Evolutionary conservation across 1,139 yeast genomes (phyloP), one percentile per base, ranked within the genome.

Genomic region (Scheffersomyces quercinus): DNA sequence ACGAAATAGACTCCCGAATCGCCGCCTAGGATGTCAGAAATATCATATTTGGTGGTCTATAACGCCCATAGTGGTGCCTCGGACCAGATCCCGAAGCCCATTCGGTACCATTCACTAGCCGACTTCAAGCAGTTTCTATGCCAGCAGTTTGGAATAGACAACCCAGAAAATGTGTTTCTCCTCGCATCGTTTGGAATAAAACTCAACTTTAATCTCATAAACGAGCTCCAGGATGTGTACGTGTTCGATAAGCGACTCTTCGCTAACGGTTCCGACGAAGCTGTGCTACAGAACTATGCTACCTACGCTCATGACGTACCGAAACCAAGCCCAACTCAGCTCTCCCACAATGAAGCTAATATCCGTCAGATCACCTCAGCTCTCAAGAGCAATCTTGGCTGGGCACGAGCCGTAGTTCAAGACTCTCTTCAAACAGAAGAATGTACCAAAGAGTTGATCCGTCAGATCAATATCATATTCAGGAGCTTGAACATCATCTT

Each of bases 131-230:
- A 32, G 6, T 51, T 46, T 37, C 33, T 61, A 13, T 52, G 49
- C 39, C 55, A 54, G 32, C 37, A 42, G 29, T 56, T 60, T 36
- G 42, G 33, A 10, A 44, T 50, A 11, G 47, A 49, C n/a, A 45
- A 45, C 29, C 44, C 53, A 1, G 77, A 73, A 24, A 77, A 81
- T 51, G 59, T 83, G 36, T 80, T 85, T 51, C 63, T 85, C n/a
- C 62, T 85, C 36, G 75, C 87, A 0, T 80, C 88, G 2, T 83
- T 77, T 62, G 93, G 90, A 0, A 73, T 78, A 38, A 81, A 78
- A 53, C 67, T 84, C 51, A 82, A 79, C 58, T 81, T 72, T 52
- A 67, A 72, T 33, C 73, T 76, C 56, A 65, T 79, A 39, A 68
- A 70, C 50, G 78, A 73, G 40, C 53, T 68, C 29, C 65, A 65